Base-by-base conservation (phyloP, 495 filamentous ascomycete genomes). In the Cudoniella acicularis region DNA sequence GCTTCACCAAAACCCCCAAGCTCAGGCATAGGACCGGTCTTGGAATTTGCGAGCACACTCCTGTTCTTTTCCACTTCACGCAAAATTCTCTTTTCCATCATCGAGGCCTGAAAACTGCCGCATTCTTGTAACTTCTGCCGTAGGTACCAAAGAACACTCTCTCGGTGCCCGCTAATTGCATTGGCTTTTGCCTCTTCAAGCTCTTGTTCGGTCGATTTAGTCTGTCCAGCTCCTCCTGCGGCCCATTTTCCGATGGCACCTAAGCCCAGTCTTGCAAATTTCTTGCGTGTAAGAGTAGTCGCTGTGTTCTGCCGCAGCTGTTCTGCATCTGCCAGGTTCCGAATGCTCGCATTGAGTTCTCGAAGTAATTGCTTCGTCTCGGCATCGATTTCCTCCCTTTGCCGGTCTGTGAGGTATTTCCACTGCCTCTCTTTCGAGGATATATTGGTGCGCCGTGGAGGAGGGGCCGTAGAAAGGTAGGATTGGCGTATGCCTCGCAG, bases 61-160 rank as follows among this genome's bases (percentile, higher is more conserved):
- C 88, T 91, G 70, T 86, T 91, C 80, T 86, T 91, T 77, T 98
- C 95, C 67, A 91, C 77, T 67, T 92, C 89, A 57, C 95, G 75
- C 68, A 83, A 82, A 59, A 98, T 71, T 65, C 94, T 72, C 67
- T 87, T 88, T 73, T 96, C 94, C 76, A 98, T 95, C 90, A 97
- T 96, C 49, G 75, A 77, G 53, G 89, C 80, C 77, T 98, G 92
- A 61, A 88, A 82, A 70, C 83, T 77, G 27, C 86, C 86, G 11
- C 84, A 89, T 57, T 84, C 79, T 73, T 94, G 89, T 41, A 98
- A 70, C 64, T 82, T 79, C 53, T 85, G 76, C 53, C 88, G 77
- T 62, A 98, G 66, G 68, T 87, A 92, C 87, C 87, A 91, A 1
- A 98, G 70, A 22, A 98, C 84, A 58, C 85, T 83, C 65, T 96